Evolutionary conservation across 352 stramenopile species (phyloP).

Genomic region (Halophytophthora polymorphica): DNA sequence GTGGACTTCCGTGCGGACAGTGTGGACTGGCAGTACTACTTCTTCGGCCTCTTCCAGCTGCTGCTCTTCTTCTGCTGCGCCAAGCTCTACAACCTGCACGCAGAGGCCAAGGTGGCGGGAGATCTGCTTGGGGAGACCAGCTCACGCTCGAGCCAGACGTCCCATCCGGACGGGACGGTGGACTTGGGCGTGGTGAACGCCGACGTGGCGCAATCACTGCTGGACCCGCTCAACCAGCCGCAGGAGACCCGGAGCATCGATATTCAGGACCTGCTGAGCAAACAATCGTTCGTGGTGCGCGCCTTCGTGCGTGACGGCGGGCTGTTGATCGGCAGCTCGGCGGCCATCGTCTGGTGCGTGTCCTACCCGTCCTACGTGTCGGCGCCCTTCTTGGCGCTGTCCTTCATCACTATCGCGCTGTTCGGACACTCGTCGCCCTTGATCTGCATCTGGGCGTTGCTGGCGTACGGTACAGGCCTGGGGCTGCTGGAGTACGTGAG

Average conservation of each 20-base stretch:
- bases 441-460: conserved; percentile 57
- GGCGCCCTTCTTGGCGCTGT: conserved; percentile 55
- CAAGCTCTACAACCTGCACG: conserved; percentile 70
- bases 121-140: conserved; percentile 8
- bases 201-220: conserved; percentile 25
- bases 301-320: conserved; percentile 71
- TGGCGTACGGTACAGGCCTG: conserved; percentile 55
- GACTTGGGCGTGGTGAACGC: conserved; percentile 26
- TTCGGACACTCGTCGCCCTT: conserved; percentile 57
- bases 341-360: conserved; percentile 70
- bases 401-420: conserved; percentile 61
- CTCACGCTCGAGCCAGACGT: conserved; percentile 7
- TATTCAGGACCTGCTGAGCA: conserved; percentile 50
- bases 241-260: conserved; percentile 26
- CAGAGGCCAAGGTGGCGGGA: conserved; percentile 10
- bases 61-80: conserved; percentile 58
- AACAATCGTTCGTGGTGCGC: conserved; percentile 60
- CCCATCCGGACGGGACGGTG: conserved; percentile 13
- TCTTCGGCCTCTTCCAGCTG: conserved; percentile 55
- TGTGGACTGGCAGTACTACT: conserved; percentile 63
- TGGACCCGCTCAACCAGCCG: conserved; percentile 19
- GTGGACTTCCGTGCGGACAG: conserved; percentile 41
- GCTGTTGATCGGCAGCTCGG: conserved; percentile 58
- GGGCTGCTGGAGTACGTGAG: conserved; percentile 60
- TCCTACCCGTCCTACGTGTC: conserved; percentile 83